Evolutionary conservation across 192 early-diverging fungal species (phyloP).

Genomic region (Podila minutissima): DNA sequence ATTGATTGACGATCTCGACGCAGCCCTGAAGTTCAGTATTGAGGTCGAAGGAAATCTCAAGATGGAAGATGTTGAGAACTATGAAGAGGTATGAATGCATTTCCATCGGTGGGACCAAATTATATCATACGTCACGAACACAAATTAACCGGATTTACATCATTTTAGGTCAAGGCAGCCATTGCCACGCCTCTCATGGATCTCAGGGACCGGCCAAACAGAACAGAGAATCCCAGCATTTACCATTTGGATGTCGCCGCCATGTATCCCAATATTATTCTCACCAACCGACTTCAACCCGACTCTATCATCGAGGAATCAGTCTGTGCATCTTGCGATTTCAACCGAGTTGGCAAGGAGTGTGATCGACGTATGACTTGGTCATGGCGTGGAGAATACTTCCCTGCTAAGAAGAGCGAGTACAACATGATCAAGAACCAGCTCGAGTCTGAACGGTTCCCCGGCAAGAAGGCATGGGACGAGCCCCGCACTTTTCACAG

Average conservation of each 20-base stretch:
- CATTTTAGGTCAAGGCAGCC: slow-evolving; percentile 59
- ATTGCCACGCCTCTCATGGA: slow-evolving; percentile 74
- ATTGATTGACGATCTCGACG: slow-evolving; percentile 92
- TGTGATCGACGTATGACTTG: slow-evolving; percentile 97
- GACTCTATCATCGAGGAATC: slow-evolving; percentile 93
- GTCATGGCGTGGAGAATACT: slow-evolving; percentile 98
- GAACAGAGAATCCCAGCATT: slow-evolving; percentile 83
- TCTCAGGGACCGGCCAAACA: slow-evolving; percentile 84
- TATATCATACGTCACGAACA: background rate
- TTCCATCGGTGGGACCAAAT: background rate
- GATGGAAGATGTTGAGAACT: slow-evolving; percentile 86
- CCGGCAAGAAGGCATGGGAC: slow-evolving; percentile 64
- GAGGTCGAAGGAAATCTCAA: slow-evolving; percentile 79
- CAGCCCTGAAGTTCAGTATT: slow-evolving; percentile 90
- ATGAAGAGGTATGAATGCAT: slow-evolving; percentile 76
- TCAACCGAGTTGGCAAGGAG: slow-evolving; percentile 83
- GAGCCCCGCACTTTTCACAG: slow-evolving; percentile 72
- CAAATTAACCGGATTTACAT: background rate
- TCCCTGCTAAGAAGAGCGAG: slow-evolving; percentile 89
- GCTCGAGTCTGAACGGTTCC: slow-evolving; percentile 84
- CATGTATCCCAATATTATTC: slow-evolving; percentile 99
- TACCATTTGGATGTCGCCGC: slow-evolving; percentile 99
- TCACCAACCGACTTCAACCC: slow-evolving; percentile 97
- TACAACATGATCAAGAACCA: slow-evolving; percentile 87
- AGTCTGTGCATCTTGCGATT: slow-evolving; percentile 93